Conservation (phyloP, 139 green algal genomes). For the Chlamydomonas schloesseri region DNA sequence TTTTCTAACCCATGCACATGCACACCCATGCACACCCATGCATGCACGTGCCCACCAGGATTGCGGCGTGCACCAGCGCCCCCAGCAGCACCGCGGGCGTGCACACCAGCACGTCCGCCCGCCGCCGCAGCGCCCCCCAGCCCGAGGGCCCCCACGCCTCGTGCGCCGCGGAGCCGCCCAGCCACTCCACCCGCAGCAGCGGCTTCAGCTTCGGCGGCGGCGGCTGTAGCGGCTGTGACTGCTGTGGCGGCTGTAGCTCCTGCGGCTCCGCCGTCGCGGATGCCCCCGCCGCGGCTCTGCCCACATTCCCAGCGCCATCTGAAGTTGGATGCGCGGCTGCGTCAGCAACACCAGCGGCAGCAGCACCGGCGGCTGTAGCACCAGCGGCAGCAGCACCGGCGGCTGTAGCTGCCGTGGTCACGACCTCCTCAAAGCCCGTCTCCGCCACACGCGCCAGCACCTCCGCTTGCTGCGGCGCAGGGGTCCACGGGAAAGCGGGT, state of each 20-base stretch:
- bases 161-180: background rate
- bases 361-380: no score
- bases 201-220: background rate
- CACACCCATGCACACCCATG: no score
- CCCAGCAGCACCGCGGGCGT: background rate
- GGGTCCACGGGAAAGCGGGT: background rate
- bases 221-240: no score
- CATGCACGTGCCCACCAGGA: no score
- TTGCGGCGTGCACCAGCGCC: background rate
- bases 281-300: no score
- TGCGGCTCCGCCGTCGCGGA: no score
- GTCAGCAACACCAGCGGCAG: background rate
- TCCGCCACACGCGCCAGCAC: background rate
- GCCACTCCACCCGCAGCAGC: background rate
- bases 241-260: background rate
- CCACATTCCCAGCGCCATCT: no score
- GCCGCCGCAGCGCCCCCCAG: background rate
- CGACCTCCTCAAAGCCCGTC: no score
- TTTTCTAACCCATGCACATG: no score
- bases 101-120: constrained; percentile 32
- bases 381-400: no score
- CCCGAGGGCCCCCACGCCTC: background rate
- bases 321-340: no score
- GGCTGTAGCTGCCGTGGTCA: background rate
- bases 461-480: constrained; percentile 26